phyloP scores from a whole-genome alignment of 805 yeast species.

The Kluyveromyces aestuarii region DNA sequence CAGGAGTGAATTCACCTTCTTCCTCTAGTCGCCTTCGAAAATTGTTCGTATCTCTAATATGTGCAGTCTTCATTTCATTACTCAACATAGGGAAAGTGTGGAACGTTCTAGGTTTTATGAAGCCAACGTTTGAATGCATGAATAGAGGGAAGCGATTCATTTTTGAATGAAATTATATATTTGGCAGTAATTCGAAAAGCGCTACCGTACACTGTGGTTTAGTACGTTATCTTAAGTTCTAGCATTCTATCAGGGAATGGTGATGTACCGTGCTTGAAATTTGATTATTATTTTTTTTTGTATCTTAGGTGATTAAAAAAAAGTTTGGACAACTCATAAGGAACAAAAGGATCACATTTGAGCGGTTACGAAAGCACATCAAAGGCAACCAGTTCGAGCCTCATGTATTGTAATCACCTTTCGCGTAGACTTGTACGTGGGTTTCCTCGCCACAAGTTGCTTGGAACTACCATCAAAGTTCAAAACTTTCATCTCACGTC shows the following conservation, averaged over 20 bases:
- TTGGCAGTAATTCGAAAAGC: too few species aligned
- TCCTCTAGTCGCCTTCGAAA: constrained; percentile 55
- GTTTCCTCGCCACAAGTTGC: not conserved
- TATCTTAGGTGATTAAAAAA: not conserved
- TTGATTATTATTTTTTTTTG: too few species aligned
- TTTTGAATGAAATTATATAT: too few species aligned
- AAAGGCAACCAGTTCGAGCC: not conserved
- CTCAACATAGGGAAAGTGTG: not conserved
- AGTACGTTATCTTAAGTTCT: too few species aligned
- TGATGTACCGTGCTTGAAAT: too few species aligned
- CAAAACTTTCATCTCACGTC: not conserved
- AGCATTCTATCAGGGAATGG: too few species aligned
- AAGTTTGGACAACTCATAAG: not conserved
- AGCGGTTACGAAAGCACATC: too few species aligned
- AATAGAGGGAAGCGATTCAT: not conserved
- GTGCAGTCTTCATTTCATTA: constrained; percentile 23
- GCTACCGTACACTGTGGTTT: too few species aligned
- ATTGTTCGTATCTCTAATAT: constrained; percentile 63
- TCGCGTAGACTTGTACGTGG: not conserved
- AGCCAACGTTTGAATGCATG: not conserved
- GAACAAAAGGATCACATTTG: not conserved
- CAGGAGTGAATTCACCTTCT: constrained; percentile 58
- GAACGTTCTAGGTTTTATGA: not conserved
- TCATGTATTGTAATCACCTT: not conserved
- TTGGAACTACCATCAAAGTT: not conserved